These are phyloP conservation scores for Taxillus chinensis DNA, from an alignment of 164 flowering plant genomes.

Conservation along the genomic window DNA sequence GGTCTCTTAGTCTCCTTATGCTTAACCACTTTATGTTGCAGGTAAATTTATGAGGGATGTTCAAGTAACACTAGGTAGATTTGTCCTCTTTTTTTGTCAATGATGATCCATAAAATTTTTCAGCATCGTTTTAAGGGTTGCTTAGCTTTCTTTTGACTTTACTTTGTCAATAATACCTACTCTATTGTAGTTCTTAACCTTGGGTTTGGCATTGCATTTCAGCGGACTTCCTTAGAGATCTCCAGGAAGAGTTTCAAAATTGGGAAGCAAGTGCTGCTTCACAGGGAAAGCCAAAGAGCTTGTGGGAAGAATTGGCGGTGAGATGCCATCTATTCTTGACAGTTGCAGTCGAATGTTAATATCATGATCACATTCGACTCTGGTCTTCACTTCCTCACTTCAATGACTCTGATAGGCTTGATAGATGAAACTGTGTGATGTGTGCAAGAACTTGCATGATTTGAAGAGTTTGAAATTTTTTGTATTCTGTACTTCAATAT, in stretches of 20 bases:
- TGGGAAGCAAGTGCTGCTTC: conserved; percentile 73
- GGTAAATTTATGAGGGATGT: conserved; percentile 85
- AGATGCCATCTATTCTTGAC: conserved; percentile 12
- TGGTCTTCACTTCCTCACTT: not conserved
- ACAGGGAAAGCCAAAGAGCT: conserved; percentile 83
- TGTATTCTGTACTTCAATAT: too few relatives aligned
- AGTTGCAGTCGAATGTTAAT: not conserved
- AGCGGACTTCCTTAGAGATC: conserved; percentile 84
- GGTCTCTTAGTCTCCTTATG: conserved; percentile 28
- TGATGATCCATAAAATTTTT: conserved; percentile 6
- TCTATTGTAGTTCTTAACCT: conserved; percentile 2
- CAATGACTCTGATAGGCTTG: not conserved
- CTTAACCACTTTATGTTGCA: conserved; percentile 61
- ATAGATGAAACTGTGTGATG: not conserved
- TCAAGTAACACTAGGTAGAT: conserved; percentile 89
- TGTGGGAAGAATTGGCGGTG: conserved; percentile 95
- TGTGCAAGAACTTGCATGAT: too few relatives aligned
- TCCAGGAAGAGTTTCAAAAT: conserved; percentile 73
- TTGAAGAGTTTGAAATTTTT: too few relatives aligned
- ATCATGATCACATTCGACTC: not conserved
- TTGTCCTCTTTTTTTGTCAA: conserved; percentile 14
- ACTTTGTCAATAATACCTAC: not conserved
- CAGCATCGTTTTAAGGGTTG: conserved; percentile 9
- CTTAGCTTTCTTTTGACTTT: conserved; percentile 1
- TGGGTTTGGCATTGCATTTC: conserved; percentile 19